These are phyloP conservation scores for Paramecium sexaurelia DNA, from an alignment of 73 alveolate genomes.

Conservation along the genomic window DNA sequence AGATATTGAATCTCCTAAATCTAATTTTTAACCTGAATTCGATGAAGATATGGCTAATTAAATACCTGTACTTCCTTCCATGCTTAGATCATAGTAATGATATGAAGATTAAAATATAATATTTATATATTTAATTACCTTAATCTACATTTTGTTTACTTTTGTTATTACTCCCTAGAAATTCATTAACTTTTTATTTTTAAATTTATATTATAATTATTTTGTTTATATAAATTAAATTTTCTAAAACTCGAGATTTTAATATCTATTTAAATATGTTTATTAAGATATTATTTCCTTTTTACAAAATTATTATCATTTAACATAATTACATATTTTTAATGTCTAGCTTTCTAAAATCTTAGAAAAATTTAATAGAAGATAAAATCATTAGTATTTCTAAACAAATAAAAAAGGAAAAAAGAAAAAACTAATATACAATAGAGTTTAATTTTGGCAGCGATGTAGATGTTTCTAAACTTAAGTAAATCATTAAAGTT, in stretches of 20 bases:
- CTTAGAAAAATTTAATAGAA: background rate
- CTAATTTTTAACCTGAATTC: background rate
- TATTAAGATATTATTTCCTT: background rate
- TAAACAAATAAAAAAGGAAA: background rate
- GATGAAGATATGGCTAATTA: background rate
- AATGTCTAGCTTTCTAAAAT: background rate
- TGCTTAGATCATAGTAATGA: background rate
- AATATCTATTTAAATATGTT: background rate
- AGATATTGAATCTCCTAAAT: background rate
- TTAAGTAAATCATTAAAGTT: background rate
- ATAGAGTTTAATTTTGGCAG: conserved; percentile 39
- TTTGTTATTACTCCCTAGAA: background rate
- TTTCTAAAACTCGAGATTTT: background rate
- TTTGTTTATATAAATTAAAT: background rate
- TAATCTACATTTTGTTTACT: too few relatives aligned
- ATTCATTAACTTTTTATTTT: background rate
- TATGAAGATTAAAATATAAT: too few relatives aligned
- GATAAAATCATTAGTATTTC: background rate
- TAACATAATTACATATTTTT: background rate
- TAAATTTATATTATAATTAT: background rate
- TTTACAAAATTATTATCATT: background rate
- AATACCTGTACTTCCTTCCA: background rate
- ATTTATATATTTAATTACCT: too few relatives aligned
- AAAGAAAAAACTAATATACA: background rate
- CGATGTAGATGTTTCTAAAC: background rate